phyloP scores from a whole-genome alignment of 1,284 basidiomycete species.

The Anthracocystis walkeri region DNA sequence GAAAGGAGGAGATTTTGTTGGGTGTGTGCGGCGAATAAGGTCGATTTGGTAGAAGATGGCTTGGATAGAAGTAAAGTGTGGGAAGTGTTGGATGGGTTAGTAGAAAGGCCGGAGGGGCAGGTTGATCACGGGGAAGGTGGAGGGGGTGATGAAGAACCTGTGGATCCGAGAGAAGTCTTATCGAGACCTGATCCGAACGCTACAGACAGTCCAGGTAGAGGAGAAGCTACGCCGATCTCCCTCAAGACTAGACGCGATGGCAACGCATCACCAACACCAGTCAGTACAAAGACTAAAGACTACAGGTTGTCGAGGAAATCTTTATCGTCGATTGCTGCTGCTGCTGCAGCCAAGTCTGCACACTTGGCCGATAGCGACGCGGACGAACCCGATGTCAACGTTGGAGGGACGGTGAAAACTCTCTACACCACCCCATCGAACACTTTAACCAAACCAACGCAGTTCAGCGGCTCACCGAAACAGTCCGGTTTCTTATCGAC shows the following conservation, averaged over 20 bases:
- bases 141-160: constrained; percentile 28
- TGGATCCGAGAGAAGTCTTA: constrained; percentile 37
- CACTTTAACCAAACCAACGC: constrained; percentile 13
- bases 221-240: constrained; percentile 8
- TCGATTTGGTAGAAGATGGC: constrained; percentile 30
- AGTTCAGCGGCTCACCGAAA: constrained; percentile 23
- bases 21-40: constrained; percentile 61
- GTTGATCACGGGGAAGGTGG: constrained; percentile 30
- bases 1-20: constrained; percentile 55
- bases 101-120: constrained; percentile 17
- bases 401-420: constrained; percentile 33
- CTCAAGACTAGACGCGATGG: constrained; percentile 1
- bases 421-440: constrained; percentile 32
- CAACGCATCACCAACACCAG: constrained; percentile 11
- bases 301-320: constrained; percentile 32
- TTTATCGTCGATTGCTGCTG: constrained; percentile 21
- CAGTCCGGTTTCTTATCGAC: constrained; percentile 23
- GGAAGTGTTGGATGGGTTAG: constrained; percentile 28
- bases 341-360: constrained; percentile 10
- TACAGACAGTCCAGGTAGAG: background rate
- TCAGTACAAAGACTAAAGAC: background rate
- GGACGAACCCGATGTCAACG: constrained; percentile 12
- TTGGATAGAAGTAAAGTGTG: constrained; percentile 21
- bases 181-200: constrained; percentile 40
- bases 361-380: constrained; percentile 7